A percentile compares a stretch with the other conserved stretches of the same genome.
Evolutionary conservation across 2,329 filamentous ascomycete species (phyloP).

Genomic region (Neopestalotiopsis sp.): DNA sequence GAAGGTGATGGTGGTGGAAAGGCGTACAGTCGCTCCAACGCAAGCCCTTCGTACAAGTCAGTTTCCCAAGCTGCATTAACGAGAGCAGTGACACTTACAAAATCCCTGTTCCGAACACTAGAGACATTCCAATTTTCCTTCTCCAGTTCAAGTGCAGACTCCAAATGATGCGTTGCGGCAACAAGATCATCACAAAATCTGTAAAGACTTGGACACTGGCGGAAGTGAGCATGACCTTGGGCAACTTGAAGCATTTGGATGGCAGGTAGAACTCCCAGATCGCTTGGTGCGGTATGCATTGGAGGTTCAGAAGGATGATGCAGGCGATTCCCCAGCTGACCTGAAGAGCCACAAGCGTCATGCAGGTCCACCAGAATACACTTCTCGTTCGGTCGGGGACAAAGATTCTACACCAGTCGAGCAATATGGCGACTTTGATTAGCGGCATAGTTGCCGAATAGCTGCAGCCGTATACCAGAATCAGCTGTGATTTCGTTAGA

Average conservation of each 20-base stretch:
- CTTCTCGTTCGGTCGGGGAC: slow-evolving; percentile 28
- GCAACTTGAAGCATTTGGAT: slow-evolving; percentile 24
- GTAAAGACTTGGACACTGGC: slow-evolving; percentile 29
- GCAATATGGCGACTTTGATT: slow-evolving; percentile 46
- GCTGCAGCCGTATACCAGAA: slow-evolving; percentile 29
- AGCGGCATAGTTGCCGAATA: slow-evolving; percentile 42
- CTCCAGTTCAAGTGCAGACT: slow-evolving; percentile 32
- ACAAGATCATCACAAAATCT: slow-evolving; percentile 32
- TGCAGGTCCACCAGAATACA: slow-evolving; percentile 27
- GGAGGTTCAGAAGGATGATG: slow-evolving; percentile 24
- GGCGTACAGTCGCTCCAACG: slow-evolving; percentile 44
- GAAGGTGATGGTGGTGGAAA: slow-evolving; percentile 39
- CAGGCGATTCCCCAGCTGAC: slow-evolving; percentile 21
- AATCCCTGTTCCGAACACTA: slow-evolving; percentile 33
- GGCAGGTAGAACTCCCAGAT: slow-evolving; percentile 28
- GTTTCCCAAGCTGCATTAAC: background rate
- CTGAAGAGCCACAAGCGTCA: slow-evolving; percentile 25
- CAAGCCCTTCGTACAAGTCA: slow-evolving; percentile 39
- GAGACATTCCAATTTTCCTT: slow-evolving; percentile 31
- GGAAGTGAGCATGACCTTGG: slow-evolving; percentile 23
- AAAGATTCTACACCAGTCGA: slow-evolving; percentile 43
- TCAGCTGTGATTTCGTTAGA: background rate
- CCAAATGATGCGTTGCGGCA: slow-evolving; percentile 36
- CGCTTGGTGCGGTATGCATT: slow-evolving; percentile 27
- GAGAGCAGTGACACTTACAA: slow-evolving; percentile 24